Evolutionary conservation across 1,139 yeast genomes (phyloP), one percentile per base, ranked within the genome.

Genomic region (Blastobotrys malaysiensis): DNA sequence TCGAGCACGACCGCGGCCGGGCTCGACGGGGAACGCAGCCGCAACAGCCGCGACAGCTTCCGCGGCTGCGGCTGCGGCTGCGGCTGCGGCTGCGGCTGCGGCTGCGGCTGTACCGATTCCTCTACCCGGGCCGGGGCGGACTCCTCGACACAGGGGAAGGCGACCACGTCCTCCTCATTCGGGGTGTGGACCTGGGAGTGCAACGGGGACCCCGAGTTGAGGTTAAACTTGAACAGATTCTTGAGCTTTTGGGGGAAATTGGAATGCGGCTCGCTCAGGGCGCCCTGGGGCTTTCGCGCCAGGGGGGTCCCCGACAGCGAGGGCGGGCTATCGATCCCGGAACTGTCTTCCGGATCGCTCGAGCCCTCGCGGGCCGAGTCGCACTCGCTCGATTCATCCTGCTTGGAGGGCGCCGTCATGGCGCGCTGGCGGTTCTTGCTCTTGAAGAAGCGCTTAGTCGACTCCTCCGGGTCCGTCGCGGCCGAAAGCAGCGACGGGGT

Each of bases 21-120:
- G 43, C 65, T 63, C 4, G 77, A 73, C 0, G 77, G 77, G 2
- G 77, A 74, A 20, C 78, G 67, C 50, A 74, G 63, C 44, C 77
- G 61, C 49, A 74, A 62, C 7, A 73, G 52, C 51, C 66, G 55
- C 21, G 61, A 56, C 45, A 49, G 52, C 43, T 60, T 59, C 47
- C 52, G 55, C 16, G 57, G 56, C 22, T 48, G 51, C 5, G 48
- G 55, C 21, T 43, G 43, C 43, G 56, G 52, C 16, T 46, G 45
- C 36, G 52, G 48, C 53, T n/a, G 55, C 16, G 57, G 56, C 22
- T 48, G 51, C 5, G 48, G 55, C 21, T 43, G 43, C 43, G 56
- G 52, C 16, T 46, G 45, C 36, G 52, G 48, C 53, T n/a, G n/a
- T n/a, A n/a, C n/a, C n/a, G n/a, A n/a, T n/a, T n/a, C n/a, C n/a